Evolutionary conservation across 2,329 filamentous ascomycete species (phyloP).

Genomic region (Aspergillus amoenus): DNA sequence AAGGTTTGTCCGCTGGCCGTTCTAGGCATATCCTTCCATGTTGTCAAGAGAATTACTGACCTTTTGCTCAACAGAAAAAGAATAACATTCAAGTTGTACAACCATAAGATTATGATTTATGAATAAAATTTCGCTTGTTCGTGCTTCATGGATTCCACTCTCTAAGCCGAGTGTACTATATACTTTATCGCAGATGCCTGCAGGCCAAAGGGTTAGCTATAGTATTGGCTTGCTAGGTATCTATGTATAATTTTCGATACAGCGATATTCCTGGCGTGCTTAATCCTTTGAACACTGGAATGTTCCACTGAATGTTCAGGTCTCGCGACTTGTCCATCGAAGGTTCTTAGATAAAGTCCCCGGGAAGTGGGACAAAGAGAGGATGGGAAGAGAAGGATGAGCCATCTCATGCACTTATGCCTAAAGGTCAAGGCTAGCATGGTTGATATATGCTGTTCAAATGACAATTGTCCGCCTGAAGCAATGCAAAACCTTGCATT

Average conservation of each 20-base stretch:
- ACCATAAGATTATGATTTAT: constrained; percentile 29
- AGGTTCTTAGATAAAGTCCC: background rate
- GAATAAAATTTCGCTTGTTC: background rate
- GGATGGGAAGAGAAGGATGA: background rate
- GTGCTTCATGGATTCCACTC: background rate
- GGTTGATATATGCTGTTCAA: constrained; percentile 1
- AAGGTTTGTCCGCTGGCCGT: constrained; percentile 67
- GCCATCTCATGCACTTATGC: constrained; percentile 15
- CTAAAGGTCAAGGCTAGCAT: constrained; percentile 12
- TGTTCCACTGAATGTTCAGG: background rate
- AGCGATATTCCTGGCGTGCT: background rate
- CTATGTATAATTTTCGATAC: background rate
- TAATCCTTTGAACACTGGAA: background rate
- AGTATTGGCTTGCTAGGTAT: background rate
- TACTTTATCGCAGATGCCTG: background rate
- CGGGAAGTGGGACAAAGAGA: constrained; percentile 6
- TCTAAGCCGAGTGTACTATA: constrained; percentile 5
- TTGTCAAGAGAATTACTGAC: background rate
- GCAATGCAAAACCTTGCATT: constrained; percentile 4
- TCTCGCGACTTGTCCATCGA: background rate
- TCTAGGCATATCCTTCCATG: background rate
- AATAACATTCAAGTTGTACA: constrained; percentile 52
- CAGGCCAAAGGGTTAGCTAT: background rate
- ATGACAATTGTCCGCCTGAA: constrained; percentile 9
- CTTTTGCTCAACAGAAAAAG: constrained; percentile 41